phyloP scores from a whole-genome alignment of 305 asterid species.

The Salvia sclarea region DNA sequence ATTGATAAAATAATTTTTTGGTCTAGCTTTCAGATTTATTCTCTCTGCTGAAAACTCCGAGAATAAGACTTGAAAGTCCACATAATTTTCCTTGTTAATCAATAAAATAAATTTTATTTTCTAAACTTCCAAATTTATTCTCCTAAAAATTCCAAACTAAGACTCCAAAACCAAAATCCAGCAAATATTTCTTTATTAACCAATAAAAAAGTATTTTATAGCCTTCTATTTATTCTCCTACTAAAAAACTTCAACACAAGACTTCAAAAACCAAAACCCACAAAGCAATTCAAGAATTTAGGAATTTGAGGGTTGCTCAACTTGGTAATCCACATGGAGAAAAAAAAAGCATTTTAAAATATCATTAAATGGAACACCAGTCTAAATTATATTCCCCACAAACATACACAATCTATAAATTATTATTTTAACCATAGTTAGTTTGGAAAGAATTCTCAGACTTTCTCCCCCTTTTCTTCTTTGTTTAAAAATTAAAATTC shows the following conservation, averaged over 20 bases:
- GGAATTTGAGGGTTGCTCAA: neutral
- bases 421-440: conserved; percentile 6
- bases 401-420: neutral
- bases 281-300: neutral
- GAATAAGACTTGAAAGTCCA: too few relatives aligned
- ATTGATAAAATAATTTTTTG: too few relatives aligned
- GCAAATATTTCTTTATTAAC: too few relatives aligned
- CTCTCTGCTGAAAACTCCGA: too few relatives aligned
- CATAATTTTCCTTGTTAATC: too few relatives aligned
- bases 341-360: neutral
- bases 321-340: neutral
- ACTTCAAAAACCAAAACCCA: neutral
- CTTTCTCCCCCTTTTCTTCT: neutral
- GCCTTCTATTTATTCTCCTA: too few relatives aligned
- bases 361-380: neutral
- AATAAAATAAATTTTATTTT: too few relatives aligned
- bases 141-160: too few relatives aligned
- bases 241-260: neutral
- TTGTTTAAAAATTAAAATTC: conserved; percentile 24
- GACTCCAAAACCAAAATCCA: too few relatives aligned
- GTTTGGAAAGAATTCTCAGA: conserved; percentile 2
- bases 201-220: too few relatives aligned
- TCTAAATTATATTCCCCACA: neutral
- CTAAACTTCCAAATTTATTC: too few relatives aligned
- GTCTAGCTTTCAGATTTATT: too few relatives aligned